phyloP scores from a whole-genome alignment of 768 basidiomycete species.

The Trametes cubensis region DNA sequence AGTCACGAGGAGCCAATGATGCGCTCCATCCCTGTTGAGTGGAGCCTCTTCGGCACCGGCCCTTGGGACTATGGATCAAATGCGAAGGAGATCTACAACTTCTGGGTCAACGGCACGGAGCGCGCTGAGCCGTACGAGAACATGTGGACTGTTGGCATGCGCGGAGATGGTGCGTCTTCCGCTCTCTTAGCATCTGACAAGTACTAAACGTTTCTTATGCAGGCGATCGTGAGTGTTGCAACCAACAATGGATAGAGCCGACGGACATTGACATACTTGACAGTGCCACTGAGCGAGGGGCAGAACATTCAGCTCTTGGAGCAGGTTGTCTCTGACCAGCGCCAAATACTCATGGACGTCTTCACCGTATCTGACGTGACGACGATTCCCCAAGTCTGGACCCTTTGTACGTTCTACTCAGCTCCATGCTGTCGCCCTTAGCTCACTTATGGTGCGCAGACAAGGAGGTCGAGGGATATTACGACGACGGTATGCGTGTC shows the following conservation, averaged over 20 bases:
- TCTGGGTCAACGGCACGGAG: constrained; percentile 62
- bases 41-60: constrained; percentile 56
- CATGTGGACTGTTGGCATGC: constrained; percentile 69
- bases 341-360: constrained; percentile 56
- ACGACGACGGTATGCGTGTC: constrained; percentile 61
- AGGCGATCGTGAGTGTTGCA: constrained; percentile 45
- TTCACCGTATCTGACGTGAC: constrained; percentile 51
- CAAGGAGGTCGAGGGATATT: constrained; percentile 69
- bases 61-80: constrained; percentile 67
- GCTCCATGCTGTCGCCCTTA: background rate
- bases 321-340: constrained; percentile 62
- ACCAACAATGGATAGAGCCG: no score
- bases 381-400: constrained; percentile 67
- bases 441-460: constrained; percentile 29
- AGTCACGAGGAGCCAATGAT: constrained; percentile 79
- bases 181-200: background rate
- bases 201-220: constrained; percentile 22
- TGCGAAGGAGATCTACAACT: constrained; percentile 55
- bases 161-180: constrained; percentile 44
- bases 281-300: constrained; percentile 55
- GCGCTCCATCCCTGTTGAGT: constrained; percentile 70
- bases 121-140: constrained; percentile 64
- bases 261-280: background rate
- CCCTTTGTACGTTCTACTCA: constrained; percentile 46
- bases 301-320: constrained; percentile 56